Conservation (phyloP, 163 green algal genomes). For the Prototheca cutis region DNA sequence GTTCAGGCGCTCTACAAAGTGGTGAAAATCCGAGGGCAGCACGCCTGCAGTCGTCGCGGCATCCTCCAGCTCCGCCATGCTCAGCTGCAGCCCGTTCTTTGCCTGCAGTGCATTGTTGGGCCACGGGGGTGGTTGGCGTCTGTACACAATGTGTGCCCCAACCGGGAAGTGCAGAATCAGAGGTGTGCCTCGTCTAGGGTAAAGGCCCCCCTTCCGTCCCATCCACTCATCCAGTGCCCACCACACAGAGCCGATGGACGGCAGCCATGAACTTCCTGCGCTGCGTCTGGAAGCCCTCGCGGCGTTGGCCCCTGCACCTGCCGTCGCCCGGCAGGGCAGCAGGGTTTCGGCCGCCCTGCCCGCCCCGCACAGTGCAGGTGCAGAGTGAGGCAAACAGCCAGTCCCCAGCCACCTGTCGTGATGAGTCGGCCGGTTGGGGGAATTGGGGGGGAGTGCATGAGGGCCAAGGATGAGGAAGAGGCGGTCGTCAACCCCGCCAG, state of each 20-base stretch:
- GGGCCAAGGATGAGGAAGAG: neutral
- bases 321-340: conserved; percentile 32
- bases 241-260: conserved; percentile 26
- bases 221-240: neutral
- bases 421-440: neutral
- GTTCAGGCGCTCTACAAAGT: conserved; percentile 65
- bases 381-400: neutral
- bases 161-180: neutral
- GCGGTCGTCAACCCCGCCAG: neutral
- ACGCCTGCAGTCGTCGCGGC: conserved; percentile 49
- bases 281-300: conserved; percentile 40
- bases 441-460: neutral
- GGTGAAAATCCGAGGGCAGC: conserved; percentile 42
- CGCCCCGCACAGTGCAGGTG: neutral
- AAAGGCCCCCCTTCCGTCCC: neutral
- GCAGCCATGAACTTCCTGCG: conserved; percentile 51
- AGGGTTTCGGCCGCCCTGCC: conserved; percentile 35
- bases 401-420: conserved; percentile 11
- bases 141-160: neutral
- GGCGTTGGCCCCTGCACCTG: conserved; percentile 4
- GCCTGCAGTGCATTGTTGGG: conserved; percentile 1
- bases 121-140: neutral
- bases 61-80: conserved; percentile 40
- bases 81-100: conserved; percentile 35
- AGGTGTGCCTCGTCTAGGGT: neutral